Percentiles rank a stretch among this genome's conserved stretches.
Evolutionary conservation across 108 stramenopile genomes (phyloP).

Genomic region (Skeletonema tropicum): DNA sequence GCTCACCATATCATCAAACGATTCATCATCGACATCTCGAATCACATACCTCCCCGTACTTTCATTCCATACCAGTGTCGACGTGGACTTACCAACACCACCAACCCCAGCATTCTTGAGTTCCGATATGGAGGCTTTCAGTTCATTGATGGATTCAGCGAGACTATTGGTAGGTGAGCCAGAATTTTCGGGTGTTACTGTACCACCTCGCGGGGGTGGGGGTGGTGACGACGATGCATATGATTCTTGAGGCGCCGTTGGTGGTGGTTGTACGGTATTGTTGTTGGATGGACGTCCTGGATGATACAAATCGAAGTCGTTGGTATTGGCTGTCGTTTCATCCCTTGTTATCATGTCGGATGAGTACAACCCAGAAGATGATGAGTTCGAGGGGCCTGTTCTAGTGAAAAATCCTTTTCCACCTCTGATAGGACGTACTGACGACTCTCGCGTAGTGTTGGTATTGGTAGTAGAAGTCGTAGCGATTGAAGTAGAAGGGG

Average conservation of each 20-base stretch:
- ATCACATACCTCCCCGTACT: constrained; percentile 39
- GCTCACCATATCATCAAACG: constrained; percentile 26
- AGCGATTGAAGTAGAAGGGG: not conserved
- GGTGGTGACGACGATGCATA: not conserved
- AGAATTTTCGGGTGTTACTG: not conserved
- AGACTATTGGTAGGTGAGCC: constrained; percentile 1
- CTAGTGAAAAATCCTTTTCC: not conserved
- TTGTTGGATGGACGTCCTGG: not conserved
- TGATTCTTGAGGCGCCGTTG: not conserved
- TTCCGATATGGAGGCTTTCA: constrained; percentile 39
- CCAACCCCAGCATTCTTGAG: constrained; percentile 44
- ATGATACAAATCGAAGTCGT: not conserved
- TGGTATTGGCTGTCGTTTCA: not conserved
- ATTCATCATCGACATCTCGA: constrained; percentile 40
- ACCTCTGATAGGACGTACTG: not conserved
- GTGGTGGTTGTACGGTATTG: not conserved
- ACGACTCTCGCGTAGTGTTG: not conserved
- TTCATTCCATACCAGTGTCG: constrained; percentile 42
- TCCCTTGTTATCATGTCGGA: not conserved
- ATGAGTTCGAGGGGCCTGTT: not conserved
- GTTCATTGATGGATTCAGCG: constrained; percentile 17
- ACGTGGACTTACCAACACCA: constrained; percentile 27
- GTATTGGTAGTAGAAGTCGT: not conserved
- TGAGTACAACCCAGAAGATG: not conserved
- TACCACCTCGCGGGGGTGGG: not conserved